Conservation (phyloP, 495 filamentous ascomycete genomes). For the Hypoxylon fuscum region DNA sequence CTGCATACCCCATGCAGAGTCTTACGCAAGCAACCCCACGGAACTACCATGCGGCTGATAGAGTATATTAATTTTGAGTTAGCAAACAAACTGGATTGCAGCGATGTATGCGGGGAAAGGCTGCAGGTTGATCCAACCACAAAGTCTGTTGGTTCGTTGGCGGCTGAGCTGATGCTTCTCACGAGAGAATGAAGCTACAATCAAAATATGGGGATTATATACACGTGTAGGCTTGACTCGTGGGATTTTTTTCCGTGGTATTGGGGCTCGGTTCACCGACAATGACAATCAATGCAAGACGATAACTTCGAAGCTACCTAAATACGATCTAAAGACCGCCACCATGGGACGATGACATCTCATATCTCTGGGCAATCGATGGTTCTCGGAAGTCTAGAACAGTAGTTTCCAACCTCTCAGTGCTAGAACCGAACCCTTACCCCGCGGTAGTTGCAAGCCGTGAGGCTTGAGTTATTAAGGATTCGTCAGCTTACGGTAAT, state of each 20-base stretch:
- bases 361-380: not conserved
- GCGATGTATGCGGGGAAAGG: slow-evolving; percentile 3
- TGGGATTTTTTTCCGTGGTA: too few species aligned
- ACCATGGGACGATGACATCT: slow-evolving; percentile 12
- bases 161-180: not conserved
- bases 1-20: slow-evolving; percentile 22
- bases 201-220: too few species aligned
- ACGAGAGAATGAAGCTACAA: not conserved
- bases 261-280: too few species aligned
- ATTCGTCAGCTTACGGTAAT: slow-evolving; percentile 30
- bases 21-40: slow-evolving; percentile 35
- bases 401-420: not conserved
- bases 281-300: too few species aligned
- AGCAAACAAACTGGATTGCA: slow-evolving; percentile 13
- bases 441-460: slow-evolving; percentile 3
- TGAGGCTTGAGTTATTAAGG: not conserved
- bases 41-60: slow-evolving; percentile 33
- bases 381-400: not conserved
- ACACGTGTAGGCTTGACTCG: too few species aligned
- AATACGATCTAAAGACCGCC: too few species aligned
- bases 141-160: not conserved
- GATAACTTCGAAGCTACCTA: too few species aligned
- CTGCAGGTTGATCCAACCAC: slow-evolving; percentile 7
- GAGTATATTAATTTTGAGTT: slow-evolving; percentile 17
- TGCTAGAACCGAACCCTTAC: not conserved